Evolutionary conservation across 1,284 basidiomycete species (phyloP).

Genomic region (Malassezia obtusa): DNA sequence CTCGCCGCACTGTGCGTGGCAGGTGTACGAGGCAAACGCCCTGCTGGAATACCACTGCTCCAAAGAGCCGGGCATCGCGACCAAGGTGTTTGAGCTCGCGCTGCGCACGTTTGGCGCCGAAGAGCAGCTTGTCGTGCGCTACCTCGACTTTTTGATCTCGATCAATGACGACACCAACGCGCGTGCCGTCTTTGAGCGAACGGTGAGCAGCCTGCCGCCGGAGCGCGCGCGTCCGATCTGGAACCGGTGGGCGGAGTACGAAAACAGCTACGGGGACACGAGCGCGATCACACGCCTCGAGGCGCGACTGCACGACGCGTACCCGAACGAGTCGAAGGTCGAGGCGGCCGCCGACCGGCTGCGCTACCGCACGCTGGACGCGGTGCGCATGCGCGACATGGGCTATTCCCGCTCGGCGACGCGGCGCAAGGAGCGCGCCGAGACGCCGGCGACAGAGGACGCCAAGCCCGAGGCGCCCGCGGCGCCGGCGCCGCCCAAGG

Average conservation of each 20-base stretch:
- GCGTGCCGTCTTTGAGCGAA: constrained; percentile 83
- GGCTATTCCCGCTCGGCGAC: constrained; percentile 51
- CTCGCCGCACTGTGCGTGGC: constrained; percentile 77
- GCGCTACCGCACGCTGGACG: constrained; percentile 75
- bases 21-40: constrained; percentile 78
- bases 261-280: constrained; percentile 89
- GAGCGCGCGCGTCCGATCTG: constrained; percentile 75
- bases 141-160: constrained; percentile 83
- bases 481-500: background rate
- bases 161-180: constrained; percentile 95
- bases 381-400: constrained; percentile 77
- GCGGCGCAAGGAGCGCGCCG: background rate
- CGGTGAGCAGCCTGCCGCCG: constrained; percentile 66
- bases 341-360: constrained; percentile 83
- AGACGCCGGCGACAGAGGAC: background rate
- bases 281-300: constrained; percentile 80
- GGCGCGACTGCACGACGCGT: constrained; percentile 73
- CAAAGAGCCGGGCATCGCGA: constrained; percentile 72
- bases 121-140: constrained; percentile 65
- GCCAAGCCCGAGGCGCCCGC: background rate
- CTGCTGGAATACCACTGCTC: constrained; percentile 92
- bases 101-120: constrained; percentile 74
- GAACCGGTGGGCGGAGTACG: constrained; percentile 91
- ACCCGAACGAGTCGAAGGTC: constrained; percentile 74
- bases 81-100: constrained; percentile 89